phyloP scores from a whole-genome alignment of 1,284 basidiomycete genomes.

The Termitomyces sp. region DNA sequence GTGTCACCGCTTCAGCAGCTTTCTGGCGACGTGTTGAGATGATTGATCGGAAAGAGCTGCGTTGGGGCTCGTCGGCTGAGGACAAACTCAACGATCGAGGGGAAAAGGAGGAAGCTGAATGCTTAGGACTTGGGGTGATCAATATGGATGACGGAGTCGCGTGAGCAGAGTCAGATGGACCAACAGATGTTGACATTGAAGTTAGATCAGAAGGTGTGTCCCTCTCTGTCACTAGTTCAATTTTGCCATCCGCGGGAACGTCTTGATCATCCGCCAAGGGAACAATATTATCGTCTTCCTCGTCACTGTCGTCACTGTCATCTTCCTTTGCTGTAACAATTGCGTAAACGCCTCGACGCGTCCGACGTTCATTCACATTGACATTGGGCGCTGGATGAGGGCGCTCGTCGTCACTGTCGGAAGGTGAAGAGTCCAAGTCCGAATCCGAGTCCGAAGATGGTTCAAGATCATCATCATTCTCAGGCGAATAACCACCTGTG shows the following conservation, averaged over 20 bases:
- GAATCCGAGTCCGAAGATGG: conserved; percentile 36
- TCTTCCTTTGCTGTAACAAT: conserved; percentile 52
- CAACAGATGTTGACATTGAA: conserved; percentile 36
- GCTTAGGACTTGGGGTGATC: conserved; percentile 26
- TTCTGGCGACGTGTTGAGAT: conserved; percentile 60
- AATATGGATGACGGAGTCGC: conserved; percentile 22
- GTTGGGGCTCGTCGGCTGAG: conserved; percentile 26
- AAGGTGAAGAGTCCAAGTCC: conserved; percentile 35
- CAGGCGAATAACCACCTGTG: conserved; percentile 69
- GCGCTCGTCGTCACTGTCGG: conserved; percentile 39
- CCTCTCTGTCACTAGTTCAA: conserved; percentile 46
- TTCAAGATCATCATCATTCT: conserved; percentile 43
- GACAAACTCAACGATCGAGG: conserved; percentile 27
- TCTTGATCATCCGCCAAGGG: conserved; percentile 42
- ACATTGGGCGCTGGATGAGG: conserved; percentile 28
- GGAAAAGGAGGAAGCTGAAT: conserved; percentile 27
- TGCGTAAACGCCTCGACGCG: conserved; percentile 73
- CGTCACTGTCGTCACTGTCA: conserved; percentile 49
- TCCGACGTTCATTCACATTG: conserved; percentile 68
- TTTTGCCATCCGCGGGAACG: conserved; percentile 40
- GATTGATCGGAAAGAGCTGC: conserved; percentile 42
- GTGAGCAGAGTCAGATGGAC: conserved; percentile 28
- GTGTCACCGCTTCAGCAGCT: conserved; percentile 28
- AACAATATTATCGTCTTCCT: conserved; percentile 40
- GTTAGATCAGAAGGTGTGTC: conserved; percentile 44